Conservation (phyloP, 192 early-diverging fungal species). For the Phycomyces nitens region DNA sequence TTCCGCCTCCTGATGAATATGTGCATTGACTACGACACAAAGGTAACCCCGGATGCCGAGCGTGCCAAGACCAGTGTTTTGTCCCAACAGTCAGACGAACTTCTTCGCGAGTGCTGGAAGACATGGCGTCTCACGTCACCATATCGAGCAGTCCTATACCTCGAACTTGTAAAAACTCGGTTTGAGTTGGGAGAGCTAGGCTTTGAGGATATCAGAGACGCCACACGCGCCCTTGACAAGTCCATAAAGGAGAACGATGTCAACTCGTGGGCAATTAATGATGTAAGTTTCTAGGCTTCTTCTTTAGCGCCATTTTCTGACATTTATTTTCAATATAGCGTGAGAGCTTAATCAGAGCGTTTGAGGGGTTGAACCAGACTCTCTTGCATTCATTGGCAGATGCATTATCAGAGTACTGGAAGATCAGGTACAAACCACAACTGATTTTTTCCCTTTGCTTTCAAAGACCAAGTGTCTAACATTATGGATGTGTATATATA, state of each 20-base stretch:
- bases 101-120: slow-evolving; percentile 64
- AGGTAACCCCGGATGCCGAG: slow-evolving; percentile 32
- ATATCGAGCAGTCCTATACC: slow-evolving; percentile 44
- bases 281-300: slow-evolving; percentile 33
- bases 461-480: not conserved
- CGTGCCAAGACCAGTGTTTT: slow-evolving; percentile 37
- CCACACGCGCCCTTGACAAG: slow-evolving; percentile 33
- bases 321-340: slow-evolving; percentile 27
- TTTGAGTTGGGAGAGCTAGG: slow-evolving; percentile 38
- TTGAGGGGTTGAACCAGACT: slow-evolving; percentile 46
- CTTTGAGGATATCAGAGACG: slow-evolving; percentile 41
- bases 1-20: slow-evolving; percentile 58
- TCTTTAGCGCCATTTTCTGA: not conserved
- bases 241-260: slow-evolving; percentile 46
- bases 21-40: slow-evolving; percentile 58
- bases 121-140: slow-evolving; percentile 59
- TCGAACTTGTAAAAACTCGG: slow-evolving; percentile 45
- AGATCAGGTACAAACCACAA: slow-evolving; percentile 19
- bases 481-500: not conserved
- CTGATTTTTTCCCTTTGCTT: not conserved
- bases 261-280: slow-evolving; percentile 50
- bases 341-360: slow-evolving; percentile 44
- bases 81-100: slow-evolving; percentile 45
- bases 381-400: slow-evolving; percentile 29
- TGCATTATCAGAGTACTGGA: slow-evolving; percentile 33